Base-by-base conservation (phyloP, 208 protist genomes). In the Borovskyia barvae region DNA sequence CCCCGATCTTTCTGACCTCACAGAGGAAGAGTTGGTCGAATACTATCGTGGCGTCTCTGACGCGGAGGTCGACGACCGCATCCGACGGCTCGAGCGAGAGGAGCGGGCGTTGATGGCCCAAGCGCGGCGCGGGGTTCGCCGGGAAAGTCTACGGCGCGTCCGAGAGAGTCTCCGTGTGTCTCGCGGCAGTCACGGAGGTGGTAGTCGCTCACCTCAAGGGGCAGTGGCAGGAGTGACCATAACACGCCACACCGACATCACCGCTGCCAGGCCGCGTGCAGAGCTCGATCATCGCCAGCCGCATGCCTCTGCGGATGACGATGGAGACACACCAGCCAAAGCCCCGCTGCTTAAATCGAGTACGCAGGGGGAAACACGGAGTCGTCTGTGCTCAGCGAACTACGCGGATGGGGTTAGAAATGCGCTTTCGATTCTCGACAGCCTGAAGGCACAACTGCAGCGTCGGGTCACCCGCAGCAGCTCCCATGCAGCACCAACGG, bases 391-490 rank as follows among this genome's bases (percentile, higher is more conserved):
- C 48, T 64, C 64, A 17, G 33, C 51, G 9, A 69, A 41, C 43
- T 79, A 83, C 36, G 65, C 80, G 2, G 76, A 82, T 20, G 77
- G 77, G 11, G 81, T 92, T 6, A 75, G 57, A n/a, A 82, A 79
- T 22, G 85, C 81, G n/a, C 66, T 92, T 35, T 85, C 76, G 15
- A 81, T 92, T 28, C 43, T 92, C 5, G 73, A 85, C 20, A 63
- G 75, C 24, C 64, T 90, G 4, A 73, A 75, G 20, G 72, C 58
- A 36, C 75, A 77, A 58, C 62, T 90, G 19, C 60, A 69, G 45
- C 59, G 49, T 35, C 43, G 47, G 36, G 29, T 29, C 22, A 14
- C 32, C 22, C 32, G 36, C 32, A 48, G 57, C 28, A 39, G 14
- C 22, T 12, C 14, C n/a, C 66, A 56, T 20, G 39, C 46, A 7